These are phyloP conservation scores for Tardiomyces depauwii DNA, from an alignment of 1,139 yeast species.

Conservation along the genomic window DNA sequence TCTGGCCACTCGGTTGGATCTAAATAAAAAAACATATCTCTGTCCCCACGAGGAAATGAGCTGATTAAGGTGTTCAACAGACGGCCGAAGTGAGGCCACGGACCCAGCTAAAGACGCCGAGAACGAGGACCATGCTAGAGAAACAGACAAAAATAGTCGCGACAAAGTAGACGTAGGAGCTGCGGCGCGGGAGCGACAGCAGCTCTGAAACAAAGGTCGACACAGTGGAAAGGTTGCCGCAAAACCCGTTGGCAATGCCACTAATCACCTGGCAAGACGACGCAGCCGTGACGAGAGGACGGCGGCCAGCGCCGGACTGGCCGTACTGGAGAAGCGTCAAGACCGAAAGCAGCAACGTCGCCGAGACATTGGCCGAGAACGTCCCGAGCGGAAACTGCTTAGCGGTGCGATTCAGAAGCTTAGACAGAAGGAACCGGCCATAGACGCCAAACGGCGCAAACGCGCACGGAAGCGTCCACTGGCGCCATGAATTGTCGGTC, in stretches of 20 bases:
- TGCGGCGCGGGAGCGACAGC: constrained; percentile 25
- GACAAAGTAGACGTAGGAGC: constrained; percentile 33
- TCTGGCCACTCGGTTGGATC: no score
- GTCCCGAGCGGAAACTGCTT: constrained; percentile 62
- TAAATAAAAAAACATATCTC: no score
- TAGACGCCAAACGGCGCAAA: constrained; percentile 64
- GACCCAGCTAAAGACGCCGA: constrained; percentile 42
- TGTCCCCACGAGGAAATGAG: no score
- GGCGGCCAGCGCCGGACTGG: constrained; percentile 10
- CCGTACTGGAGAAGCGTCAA: constrained; percentile 43
- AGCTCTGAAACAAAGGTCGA: constrained; percentile 69
- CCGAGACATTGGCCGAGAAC: constrained; percentile 51
- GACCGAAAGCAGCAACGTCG: constrained; percentile 46
- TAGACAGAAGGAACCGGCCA: constrained; percentile 44
- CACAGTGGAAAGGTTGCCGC: constrained; percentile 70
- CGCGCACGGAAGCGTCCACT: constrained; percentile 47
- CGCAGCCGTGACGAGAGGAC: constrained; percentile 23
- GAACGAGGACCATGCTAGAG: constrained; percentile 28
- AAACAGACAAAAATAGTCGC: constrained; percentile 29
- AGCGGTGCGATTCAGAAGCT: constrained; percentile 33
- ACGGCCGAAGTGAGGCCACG: neutral
- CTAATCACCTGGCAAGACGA: constrained; percentile 40
- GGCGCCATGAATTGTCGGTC: constrained; percentile 36
- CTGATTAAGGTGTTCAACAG: neutral
- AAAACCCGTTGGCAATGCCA: constrained; percentile 60